Evolutionary conservation across 768 basidiomycete species (phyloP).

Genomic region (Kwoniella botswanensis): DNA sequence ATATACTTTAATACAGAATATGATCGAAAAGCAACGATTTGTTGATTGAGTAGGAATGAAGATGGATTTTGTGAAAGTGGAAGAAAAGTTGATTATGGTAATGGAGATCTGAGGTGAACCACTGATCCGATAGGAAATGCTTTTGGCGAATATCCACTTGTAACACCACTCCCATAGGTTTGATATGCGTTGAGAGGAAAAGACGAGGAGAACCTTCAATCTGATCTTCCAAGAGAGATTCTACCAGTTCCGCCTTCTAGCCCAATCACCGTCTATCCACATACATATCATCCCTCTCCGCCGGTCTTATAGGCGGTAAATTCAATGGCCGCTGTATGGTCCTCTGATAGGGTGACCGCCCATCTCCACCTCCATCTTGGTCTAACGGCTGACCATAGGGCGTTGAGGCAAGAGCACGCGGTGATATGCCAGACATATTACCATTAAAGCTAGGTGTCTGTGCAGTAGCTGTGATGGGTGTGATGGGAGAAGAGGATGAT

Average conservation of each 20-base stretch:
- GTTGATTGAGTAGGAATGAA: too few relatives aligned
- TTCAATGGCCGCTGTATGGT: background rate
- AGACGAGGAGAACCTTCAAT: too few relatives aligned
- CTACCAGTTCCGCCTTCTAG: background rate
- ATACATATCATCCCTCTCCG: background rate
- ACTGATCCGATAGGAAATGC: too few relatives aligned
- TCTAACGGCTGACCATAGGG: background rate
- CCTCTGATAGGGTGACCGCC: background rate
- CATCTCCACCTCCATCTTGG: background rate
- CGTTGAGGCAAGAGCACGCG: background rate
- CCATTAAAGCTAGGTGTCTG: background rate
- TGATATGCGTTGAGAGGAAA: too few relatives aligned
- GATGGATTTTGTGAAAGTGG: too few relatives aligned
- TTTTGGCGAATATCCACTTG: too few relatives aligned
- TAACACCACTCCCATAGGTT: too few relatives aligned
- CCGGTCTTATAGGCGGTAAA: slow-evolving; percentile 15
- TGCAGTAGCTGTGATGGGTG: background rate
- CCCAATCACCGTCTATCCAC: background rate
- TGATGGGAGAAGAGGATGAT: background rate
- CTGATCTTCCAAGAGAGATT: background rate
- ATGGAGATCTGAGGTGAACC: too few relatives aligned
- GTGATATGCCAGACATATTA: background rate
- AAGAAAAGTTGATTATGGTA: too few relatives aligned
- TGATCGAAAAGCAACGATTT: too few relatives aligned
- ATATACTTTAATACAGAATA: too few relatives aligned